These are phyloP conservation scores for Psilocybe cubensis DNA, from an alignment of 768 basidiomycete species.

Conservation along the genomic window DNA sequence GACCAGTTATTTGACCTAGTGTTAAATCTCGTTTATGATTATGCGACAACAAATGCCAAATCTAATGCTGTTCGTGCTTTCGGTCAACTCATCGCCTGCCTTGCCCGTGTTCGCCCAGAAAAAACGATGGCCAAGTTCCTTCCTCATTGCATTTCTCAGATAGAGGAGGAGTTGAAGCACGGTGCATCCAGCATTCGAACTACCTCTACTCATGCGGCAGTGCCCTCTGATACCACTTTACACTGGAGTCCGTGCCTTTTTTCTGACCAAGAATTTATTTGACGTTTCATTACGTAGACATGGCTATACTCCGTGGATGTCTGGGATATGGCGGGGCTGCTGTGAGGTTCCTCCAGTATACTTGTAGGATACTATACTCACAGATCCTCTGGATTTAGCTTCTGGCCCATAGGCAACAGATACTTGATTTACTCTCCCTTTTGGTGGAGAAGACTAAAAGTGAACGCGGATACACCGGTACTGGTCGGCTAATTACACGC, in stretches of 20 bases:
- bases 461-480: slow-evolving; percentile 86
- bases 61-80: slow-evolving; percentile 92
- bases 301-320: slow-evolving; percentile 82
- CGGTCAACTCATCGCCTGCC: slow-evolving; percentile 83
- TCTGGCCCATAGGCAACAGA: slow-evolving; percentile 65
- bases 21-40: slow-evolving; percentile 82
- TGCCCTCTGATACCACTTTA: slow-evolving; percentile 85
- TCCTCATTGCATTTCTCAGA: slow-evolving; percentile 74
- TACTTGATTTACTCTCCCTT: slow-evolving; percentile 63
- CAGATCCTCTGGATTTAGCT: slow-evolving; percentile 44
- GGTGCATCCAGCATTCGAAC: slow-evolving; percentile 89
- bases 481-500: slow-evolving; percentile 77
- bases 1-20: slow-evolving; percentile 83
- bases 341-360: no score
- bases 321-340: slow-evolving; percentile 72
- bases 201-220: slow-evolving; percentile 71
- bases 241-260: slow-evolving; percentile 78
- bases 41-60: slow-evolving; percentile 87
- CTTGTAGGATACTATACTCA: no score
- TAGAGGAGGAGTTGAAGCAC: slow-evolving; percentile 84
- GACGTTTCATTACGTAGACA: slow-evolving; percentile 46
- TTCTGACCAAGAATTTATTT: neutral
- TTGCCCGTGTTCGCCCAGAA: slow-evolving; percentile 78
- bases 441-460: slow-evolving; percentile 82
- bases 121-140: slow-evolving; percentile 82